Evolutionary conservation across 306 rosid genomes (phyloP), one percentile per base, ranked within the genome.

Genomic region (Cucumis hystrix): DNA sequence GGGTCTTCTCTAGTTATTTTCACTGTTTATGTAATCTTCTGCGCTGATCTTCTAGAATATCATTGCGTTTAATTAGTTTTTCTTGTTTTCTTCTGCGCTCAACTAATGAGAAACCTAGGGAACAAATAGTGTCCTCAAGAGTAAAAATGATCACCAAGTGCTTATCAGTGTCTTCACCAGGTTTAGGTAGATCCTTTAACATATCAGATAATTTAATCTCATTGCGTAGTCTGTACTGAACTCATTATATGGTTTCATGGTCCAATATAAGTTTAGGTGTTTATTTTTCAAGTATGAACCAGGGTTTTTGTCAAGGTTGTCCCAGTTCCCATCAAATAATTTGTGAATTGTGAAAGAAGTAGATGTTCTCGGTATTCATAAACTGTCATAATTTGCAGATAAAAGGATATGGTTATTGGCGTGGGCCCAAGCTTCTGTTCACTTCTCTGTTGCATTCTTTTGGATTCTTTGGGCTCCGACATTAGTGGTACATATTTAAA

Each of bases 401-500:
- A 92, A 89, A 91, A 95, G 97, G 87, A 81, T 95, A 79, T 95
- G 91, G 97, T 83, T 95, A 80, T 85, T 95, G 87, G 91, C 84
- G 56, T 90, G 91, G 91, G 97, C 97, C 83, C 97, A 95, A 81
- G 86, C 96, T 83, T 90, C 92, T 85, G 88, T 95, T 83, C 87
- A 92, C 85, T 89, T 92, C 88, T 92, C 99, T 71, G 74, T 86
- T 66, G 87, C 91, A 49, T 79, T 89, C 59, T 88, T 92, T 78
- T 95, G 99, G 99, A 85, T 92, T 77, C 90, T 95, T 21, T 95
- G 97, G 99, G 97, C 97, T 28, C 97, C 99, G 70, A 90, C 93
- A n/a, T 82, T 95, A 72, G 99, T 95, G 99, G 99, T 95, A 95
- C 41, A 76, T 45, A 21, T 70, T 25, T 70, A 70, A 70, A 6